phyloP scores from a whole-genome alignment of 2,329 filamentous ascomycete species.

The Aureobasidium melanogenum region DNA sequence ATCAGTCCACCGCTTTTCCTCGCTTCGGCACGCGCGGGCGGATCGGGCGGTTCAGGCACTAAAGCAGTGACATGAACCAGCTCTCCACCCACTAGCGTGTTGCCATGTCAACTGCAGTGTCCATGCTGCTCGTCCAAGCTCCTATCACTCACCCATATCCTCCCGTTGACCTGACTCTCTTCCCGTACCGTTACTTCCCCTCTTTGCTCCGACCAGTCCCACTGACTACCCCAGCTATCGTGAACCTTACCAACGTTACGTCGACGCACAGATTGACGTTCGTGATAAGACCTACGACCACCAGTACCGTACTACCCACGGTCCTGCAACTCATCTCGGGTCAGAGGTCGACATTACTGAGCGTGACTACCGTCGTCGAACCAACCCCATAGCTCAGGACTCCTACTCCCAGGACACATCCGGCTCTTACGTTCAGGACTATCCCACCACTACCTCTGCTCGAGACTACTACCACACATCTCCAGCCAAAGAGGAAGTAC shows the following conservation, averaged over 20 bases:
- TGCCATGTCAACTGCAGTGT: slow-evolving; percentile 14
- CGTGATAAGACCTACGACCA: slow-evolving; percentile 43
- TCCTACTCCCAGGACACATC: slow-evolving; percentile 25
- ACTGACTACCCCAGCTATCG: slow-evolving; percentile 39
- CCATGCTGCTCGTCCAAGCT: slow-evolving; percentile 10
- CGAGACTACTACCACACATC: slow-evolving; percentile 29
- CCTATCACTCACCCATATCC: neutral
- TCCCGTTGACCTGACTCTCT: slow-evolving; percentile 10
- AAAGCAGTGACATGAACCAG: slow-evolving; percentile 8
- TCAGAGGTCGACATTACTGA: slow-evolving; percentile 47
- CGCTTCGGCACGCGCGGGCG: slow-evolving; percentile 9
- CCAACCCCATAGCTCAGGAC: slow-evolving; percentile 30
- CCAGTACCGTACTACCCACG: slow-evolving; percentile 39
- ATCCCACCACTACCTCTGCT: slow-evolving; percentile 26
- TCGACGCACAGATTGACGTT: slow-evolving; percentile 59
- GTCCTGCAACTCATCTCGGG: slow-evolving; percentile 45
- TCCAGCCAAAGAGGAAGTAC: slow-evolving; percentile 36
- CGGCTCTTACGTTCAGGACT: slow-evolving; percentile 15
- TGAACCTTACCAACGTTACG: slow-evolving; percentile 48
- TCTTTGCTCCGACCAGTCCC: slow-evolving; percentile 7
- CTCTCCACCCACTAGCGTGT: slow-evolving; percentile 14
- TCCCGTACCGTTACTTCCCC: slow-evolving; percentile 7
- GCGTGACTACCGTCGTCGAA: slow-evolving; percentile 37
- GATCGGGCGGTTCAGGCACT: slow-evolving; percentile 14
- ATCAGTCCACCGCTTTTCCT: slow-evolving; percentile 10